phyloP scores from a whole-genome alignment of 306 rosid genomes.

The Parietaria judaica region DNA sequence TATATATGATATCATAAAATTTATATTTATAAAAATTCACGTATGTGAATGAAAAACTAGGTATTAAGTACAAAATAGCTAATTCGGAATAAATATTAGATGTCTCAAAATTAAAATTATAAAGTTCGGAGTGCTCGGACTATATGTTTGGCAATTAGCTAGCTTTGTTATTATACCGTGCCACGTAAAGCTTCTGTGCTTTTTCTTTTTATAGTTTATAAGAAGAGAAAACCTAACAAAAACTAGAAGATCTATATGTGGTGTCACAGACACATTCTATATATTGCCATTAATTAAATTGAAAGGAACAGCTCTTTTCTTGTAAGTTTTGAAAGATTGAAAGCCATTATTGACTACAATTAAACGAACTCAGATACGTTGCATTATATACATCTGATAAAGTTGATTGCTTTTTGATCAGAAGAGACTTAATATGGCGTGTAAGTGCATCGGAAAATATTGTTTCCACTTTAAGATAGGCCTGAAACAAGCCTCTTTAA shows the following conservation, averaged over 20 bases:
- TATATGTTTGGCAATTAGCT: neutral
- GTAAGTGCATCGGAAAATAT: constrained; percentile 4
- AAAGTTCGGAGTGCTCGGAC: neutral
- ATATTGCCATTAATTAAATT: neutral
- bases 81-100: too few species aligned
- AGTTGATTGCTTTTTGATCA: constrained; percentile 8
- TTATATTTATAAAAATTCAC: too few species aligned
- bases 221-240: neutral
- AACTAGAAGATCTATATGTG: neutral
- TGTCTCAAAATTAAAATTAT: too few species aligned
- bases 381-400: constrained; percentile 9
- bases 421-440: neutral
- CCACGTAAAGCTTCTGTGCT: neutral
- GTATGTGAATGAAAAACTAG: too few species aligned
- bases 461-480: constrained; percentile 9
- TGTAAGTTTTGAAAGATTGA: neutral
- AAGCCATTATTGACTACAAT: neutral
- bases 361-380: neutral
- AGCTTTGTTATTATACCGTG: neutral
- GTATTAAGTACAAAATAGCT: too few species aligned
- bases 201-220: neutral
- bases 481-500: constrained; percentile 11
- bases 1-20: too few species aligned
- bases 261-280: neutral
- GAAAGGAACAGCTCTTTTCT: constrained; percentile 4